Evolutionary conservation across 148 eudicot species (phyloP), one percentile per base, ranked within the genome.

Genomic region (Nepenthes gracilis): DNA sequence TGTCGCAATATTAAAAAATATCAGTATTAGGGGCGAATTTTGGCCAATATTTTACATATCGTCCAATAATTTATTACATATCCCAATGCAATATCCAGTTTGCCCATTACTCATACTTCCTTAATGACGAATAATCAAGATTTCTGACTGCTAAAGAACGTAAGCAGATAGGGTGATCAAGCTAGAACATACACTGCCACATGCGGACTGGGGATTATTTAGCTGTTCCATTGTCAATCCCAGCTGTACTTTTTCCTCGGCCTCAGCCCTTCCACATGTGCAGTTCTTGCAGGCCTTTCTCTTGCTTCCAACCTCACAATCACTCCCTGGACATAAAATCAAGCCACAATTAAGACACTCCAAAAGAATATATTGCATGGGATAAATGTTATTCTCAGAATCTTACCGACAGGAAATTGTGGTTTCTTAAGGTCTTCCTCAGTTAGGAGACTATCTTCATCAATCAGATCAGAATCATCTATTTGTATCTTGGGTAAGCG

Each of bases 201-300:
- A 93, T 47, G 96, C 79, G 45, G 96, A 86, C 70, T 93, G 88
- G 58, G 90, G 87, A 70, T 85, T 91, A 54, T 75, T 49, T 13
- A 87, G 63, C 72, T 85, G 95, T 35, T 93, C 98, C 77, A 78
- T 63, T 14, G 91, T 84, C 40, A 80, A 70, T 47, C 80, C 96
- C 55, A 88, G 70, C 45, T 59, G 77, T 55, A 84, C 96, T 72
- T 93, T 88, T 67, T 83, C 81, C 71, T 88, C 98, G 54, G 60
- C 91, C 80, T 84, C 98, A 36, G 95, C 98, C 71, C 98, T 72
- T 71, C 98, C 98, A 76, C 98, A 93, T 33, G 74, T 67, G 63
- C 98, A 93, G 60, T 93, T 86, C 80, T 93, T 93, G 84, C 96
- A 93, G 60, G 98, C 98, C 75, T 86, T 93, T 73, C 80, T 79